These are phyloP conservation scores for Cystobasidium onofrii DNA, from an alignment of 768 basidiomycete genomes.

Conservation along the genomic window DNA sequence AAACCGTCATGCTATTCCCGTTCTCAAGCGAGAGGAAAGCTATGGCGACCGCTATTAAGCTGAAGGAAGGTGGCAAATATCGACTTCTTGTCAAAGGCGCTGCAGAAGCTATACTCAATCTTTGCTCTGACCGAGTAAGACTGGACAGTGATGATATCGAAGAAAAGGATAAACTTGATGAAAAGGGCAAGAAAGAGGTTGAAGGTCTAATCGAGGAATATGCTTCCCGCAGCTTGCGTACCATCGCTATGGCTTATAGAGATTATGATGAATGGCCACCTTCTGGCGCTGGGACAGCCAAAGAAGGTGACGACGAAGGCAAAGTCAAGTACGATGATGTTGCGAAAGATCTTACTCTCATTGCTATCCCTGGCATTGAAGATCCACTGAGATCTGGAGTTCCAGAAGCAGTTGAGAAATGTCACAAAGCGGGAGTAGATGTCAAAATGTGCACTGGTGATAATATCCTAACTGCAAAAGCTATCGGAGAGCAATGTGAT, in stretches of 20 bases:
- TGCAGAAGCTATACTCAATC: slow-evolving; percentile 83
- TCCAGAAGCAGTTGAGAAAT: slow-evolving; percentile 70
- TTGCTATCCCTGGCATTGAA: slow-evolving; percentile 89
- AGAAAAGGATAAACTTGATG: slow-evolving; percentile 6
- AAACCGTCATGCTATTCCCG: slow-evolving; percentile 8
- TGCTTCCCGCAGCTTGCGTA: slow-evolving; percentile 71
- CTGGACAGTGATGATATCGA: slow-evolving; percentile 49
- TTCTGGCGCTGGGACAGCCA: neutral
- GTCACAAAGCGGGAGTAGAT: slow-evolving; percentile 81
- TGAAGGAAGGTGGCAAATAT: slow-evolving; percentile 47
- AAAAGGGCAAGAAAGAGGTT: neutral
- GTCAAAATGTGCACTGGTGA: slow-evolving; percentile 95
- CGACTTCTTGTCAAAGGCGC: slow-evolving; percentile 87
- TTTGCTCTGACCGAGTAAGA: slow-evolving; percentile 60
- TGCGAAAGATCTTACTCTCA: slow-evolving; percentile 81
- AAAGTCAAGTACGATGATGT: slow-evolving; percentile 75
- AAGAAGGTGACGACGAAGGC: slow-evolving; percentile 58
- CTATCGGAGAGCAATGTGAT: slow-evolving; percentile 85
- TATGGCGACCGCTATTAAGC: slow-evolving; percentile 84
- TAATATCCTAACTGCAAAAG: slow-evolving; percentile 94
- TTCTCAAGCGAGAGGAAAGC: slow-evolving; percentile 98
- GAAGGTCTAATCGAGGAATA: slow-evolving; percentile 61
- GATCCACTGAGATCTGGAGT: slow-evolving; percentile 94
- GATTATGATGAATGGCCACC: slow-evolving; percentile 60
- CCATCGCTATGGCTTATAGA: slow-evolving; percentile 78